Conservation (phyloP, 2,329 filamentous ascomycete species). For the Xylogone sp. region DNA sequence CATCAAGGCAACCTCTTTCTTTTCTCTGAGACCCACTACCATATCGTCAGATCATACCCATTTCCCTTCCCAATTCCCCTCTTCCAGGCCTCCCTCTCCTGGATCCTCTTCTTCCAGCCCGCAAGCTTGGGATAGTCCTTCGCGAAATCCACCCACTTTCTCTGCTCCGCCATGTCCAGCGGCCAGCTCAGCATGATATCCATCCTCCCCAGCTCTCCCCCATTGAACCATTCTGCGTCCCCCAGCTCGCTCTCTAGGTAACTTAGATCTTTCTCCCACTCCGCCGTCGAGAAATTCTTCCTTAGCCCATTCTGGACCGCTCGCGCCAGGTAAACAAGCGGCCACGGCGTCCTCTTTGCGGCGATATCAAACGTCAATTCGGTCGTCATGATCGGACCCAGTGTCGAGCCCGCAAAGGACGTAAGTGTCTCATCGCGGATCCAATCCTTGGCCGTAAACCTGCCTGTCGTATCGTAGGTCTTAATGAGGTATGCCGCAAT, state of each 20-base stretch:
- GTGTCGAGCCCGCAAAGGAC: conserved; percentile 22
- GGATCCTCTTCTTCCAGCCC: conserved; percentile 27
- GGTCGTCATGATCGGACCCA: conserved; percentile 18
- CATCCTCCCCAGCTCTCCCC: conserved; percentile 24
- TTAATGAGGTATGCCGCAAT: conserved; percentile 29
- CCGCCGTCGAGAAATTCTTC: conserved; percentile 13
- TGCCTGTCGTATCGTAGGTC: conserved; percentile 25
- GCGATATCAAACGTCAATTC: conserved; percentile 23
- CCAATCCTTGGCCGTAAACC: conserved; percentile 23
- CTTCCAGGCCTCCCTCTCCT: conserved; percentile 27
- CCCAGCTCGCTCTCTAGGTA: conserved; percentile 21
- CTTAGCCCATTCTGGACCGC: conserved; percentile 12
- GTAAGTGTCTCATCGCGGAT: conserved; percentile 26
- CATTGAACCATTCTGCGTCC: conserved; percentile 26
- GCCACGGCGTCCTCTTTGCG: conserved; percentile 20
- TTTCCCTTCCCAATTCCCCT: conserved; percentile 28
- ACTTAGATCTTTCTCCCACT: conserved; percentile 17
- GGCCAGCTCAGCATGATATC: conserved; percentile 33
- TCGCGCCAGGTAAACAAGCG: conserved; percentile 15
- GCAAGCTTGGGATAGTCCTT: conserved; percentile 28
- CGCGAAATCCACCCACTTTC: conserved; percentile 25
- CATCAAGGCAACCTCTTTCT: neutral
- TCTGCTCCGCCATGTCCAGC: conserved; percentile 27
- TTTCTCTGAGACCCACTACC: neutral
- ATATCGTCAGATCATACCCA: conserved; percentile 24